A percentile compares a stretch with the other conserved stretches of the same genome.
phyloP scores from a whole-genome alignment of 306 rosid species.

The Cicer bijugum region DNA sequence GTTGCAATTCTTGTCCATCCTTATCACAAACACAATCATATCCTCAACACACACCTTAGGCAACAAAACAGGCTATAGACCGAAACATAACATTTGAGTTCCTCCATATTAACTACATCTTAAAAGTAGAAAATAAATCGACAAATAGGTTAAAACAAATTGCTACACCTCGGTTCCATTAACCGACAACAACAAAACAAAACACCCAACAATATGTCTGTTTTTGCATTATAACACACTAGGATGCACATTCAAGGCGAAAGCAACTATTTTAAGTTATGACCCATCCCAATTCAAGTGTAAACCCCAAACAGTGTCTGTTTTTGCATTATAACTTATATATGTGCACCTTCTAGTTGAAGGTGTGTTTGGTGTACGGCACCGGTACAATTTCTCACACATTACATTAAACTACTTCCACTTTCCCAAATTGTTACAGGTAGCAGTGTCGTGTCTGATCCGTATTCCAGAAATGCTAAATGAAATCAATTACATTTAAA shows the following conservation, averaged over 20 bases:
- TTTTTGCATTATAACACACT: slow-evolving; percentile 4
- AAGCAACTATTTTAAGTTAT: not conserved
- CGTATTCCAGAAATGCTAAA: too few species aligned
- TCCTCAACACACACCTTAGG: not conserved
- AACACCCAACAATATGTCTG: not conserved
- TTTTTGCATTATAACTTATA: too few species aligned
- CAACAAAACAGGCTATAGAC: not conserved
- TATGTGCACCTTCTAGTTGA: too few species aligned
- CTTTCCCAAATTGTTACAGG: too few species aligned
- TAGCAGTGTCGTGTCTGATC: too few species aligned
- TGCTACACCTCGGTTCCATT: not conserved
- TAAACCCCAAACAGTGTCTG: too few species aligned
- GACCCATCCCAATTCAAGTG: not conserved
- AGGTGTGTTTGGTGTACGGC: too few species aligned
- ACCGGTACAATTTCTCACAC: too few species aligned
- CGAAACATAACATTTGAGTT: not conserved
- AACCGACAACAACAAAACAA: not conserved
- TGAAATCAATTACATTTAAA: not conserved
- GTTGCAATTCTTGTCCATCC: not conserved
- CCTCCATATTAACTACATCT: not conserved
- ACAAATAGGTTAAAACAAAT: not conserved
- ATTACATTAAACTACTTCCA: too few species aligned
- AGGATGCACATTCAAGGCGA: not conserved
- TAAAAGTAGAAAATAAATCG: slow-evolving; percentile 3
- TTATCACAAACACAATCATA: slow-evolving; percentile 13